Evolutionary conservation across 2,329 filamentous ascomycete species (phyloP), one percentile per base, ranked within the genome.

Genomic region (Beauveria australis): DNA sequence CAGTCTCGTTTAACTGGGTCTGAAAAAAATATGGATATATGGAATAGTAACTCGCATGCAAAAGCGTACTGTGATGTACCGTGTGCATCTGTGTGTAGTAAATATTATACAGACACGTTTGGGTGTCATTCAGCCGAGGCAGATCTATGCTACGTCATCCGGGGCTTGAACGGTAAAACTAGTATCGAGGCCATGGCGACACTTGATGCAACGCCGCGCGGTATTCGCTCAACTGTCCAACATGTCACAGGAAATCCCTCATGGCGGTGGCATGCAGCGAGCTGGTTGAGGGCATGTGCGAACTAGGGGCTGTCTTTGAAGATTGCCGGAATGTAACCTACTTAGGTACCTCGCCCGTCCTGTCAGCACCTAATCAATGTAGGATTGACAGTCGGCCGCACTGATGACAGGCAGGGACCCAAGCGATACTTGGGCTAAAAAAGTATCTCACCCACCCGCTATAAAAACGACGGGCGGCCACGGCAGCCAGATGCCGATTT

Each of bases 401-500:
- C 37, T 43, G 37, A 43, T 53, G 52, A 28, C 33, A 52, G 48
- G 41, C 33, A 52, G 49, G 49, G 5, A 53, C 37, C 52, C 28
- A 54, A 54, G 37, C 24, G 44, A n/a, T 19, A 43, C 16, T 44
- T 26, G 8, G 14, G 18, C 52, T 53, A 44, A 44, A 51, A 26
- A 10, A 54, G 28, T n/a, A 43, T 24, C 24, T 47, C 44, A 47
- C 40, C 52, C 22, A 41, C 37, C 37, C 19, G 33, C 37, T 40
- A 53, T 30, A 46, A n/a, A 43, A 30, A 19, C 1, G 24, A 44
- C 24, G 33, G 18, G n/a, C 37, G 40, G n/a, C 8, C n/a, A 19
- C 54, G 54, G 54, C 54, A 49, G n/a, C 9, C 44, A 41, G 54
- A 28, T 57, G 54, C 54, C 54, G 54, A 28, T 49, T 48, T 22